A percentile compares a stretch with the other conserved stretches of the same genome.
Conservation (phyloP, 1,284 basidiomycete genomes). For the Ustilago crameri region DNA sequence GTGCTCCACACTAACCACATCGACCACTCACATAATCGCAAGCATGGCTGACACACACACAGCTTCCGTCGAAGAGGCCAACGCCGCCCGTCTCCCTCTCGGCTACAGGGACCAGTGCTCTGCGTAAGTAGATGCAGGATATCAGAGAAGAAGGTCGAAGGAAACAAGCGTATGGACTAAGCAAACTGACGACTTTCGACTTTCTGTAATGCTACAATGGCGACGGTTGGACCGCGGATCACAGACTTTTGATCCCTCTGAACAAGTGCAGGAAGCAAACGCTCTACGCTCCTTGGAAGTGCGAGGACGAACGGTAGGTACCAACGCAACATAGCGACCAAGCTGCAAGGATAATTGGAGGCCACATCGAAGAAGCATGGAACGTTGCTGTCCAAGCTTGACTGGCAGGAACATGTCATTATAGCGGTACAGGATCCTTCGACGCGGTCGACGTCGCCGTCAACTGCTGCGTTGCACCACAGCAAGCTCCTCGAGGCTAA, state of each 20-base stretch:
- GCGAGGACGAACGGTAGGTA: slow-evolving; percentile 77
- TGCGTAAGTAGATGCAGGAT: slow-evolving; percentile 74
- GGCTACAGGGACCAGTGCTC: slow-evolving; percentile 91
- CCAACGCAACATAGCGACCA: not conserved
- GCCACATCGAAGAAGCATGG: too few species aligned
- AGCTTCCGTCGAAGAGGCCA: slow-evolving; percentile 85
- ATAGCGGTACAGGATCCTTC: too few species aligned
- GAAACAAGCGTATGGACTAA: not conserved
- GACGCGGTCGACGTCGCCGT: too few species aligned
- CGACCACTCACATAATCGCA: slow-evolving; percentile 2
- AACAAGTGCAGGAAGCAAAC: slow-evolving; percentile 81
- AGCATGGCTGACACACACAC: slow-evolving; percentile 69
- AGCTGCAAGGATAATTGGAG: not conserved
- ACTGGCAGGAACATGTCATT: too few species aligned
- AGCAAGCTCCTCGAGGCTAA: not conserved
- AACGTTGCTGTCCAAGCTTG: too few species aligned
- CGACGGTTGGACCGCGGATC: not conserved
- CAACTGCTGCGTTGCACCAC: too few species aligned
- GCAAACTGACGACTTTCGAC: slow-evolving; percentile 5
- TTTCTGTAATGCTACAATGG: not conserved
- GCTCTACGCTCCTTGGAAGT: slow-evolving; percentile 82
- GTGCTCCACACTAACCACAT: not conserved
- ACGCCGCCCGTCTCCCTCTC: slow-evolving; percentile 79
- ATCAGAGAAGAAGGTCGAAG: not conserved
- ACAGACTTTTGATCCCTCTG: slow-evolving; percentile 83